These are phyloP conservation scores for Morella rubra DNA, from an alignment of 306 rosid species.

Conservation along the genomic window DNA sequence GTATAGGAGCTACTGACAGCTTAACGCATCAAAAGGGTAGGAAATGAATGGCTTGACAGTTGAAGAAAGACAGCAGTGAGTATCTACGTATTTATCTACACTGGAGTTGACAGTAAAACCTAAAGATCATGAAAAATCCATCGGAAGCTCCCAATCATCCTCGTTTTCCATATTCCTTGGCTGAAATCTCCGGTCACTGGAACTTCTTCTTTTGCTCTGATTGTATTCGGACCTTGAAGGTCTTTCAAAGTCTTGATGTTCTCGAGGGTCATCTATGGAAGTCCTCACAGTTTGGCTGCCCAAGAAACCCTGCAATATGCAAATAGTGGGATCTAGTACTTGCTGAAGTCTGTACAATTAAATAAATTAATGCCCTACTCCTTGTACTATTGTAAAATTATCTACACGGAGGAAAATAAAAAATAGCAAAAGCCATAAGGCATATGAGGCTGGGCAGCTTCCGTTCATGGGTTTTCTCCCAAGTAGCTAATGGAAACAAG, in stretches of 20 bases:
- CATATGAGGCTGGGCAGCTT: neutral
- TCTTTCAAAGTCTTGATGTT: conserved; percentile 54
- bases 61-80: neutral
- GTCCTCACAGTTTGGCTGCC: conserved; percentile 61
- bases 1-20: too few relatives aligned
- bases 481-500: neutral
- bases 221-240: conserved; percentile 31
- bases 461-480: neutral
- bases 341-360: neutral
- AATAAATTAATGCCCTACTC: too few relatives aligned
- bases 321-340: conserved; percentile 16
- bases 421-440: neutral
- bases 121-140: conserved; percentile 66
- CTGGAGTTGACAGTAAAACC: conserved; percentile 8
- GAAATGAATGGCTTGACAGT: neutral
- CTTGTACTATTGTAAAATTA: too few relatives aligned
- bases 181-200: conserved; percentile 44
- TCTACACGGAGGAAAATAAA: too few relatives aligned
- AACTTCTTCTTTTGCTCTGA: conserved; percentile 43
- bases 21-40: neutral
- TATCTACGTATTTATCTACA: conserved; percentile 14
- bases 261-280: conserved; percentile 55
- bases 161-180: conserved; percentile 45
- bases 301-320: conserved; percentile 65
- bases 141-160: conserved; percentile 88